Base-by-base conservation (phyloP, 2,329 filamentous ascomycete species). In the Cladophialophora yegresii region DNA sequence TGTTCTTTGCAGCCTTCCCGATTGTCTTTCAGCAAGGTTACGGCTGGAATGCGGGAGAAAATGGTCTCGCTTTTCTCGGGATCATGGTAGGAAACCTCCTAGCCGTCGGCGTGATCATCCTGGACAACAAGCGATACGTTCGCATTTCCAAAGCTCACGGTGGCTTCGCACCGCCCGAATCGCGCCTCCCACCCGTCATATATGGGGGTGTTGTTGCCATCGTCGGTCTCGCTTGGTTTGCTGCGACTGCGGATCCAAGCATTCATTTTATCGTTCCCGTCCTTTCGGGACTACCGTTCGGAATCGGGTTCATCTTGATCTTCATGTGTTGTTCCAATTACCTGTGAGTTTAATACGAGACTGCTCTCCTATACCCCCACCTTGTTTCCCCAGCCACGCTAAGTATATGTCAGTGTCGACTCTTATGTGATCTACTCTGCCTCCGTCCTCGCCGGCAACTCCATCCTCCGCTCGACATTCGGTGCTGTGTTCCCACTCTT, bases 21-120 rank as follows among this genome's bases (percentile, higher is more conserved):
- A 86, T 90, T 71, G 87, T 91, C 43, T 91, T 87, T 75, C 81
- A 87, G 70, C 70, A 82, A 66, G 71, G 78, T 45, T 83, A 86
- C 57, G 83, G 84, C 50, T 89, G 86, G 85, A 81, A 78, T 16
- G 72, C 80, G 20, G 85, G 85, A 36, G 78, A 86, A 33, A 83
- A 84, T 49, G 86, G 87, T 22, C 79, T 89, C 0, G 81, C 89
- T 0, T 90, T 91, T 74, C 73, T 91, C 20, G 88, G 89, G 49
- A 84, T 91, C 7, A 82, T 85, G 12, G 82, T 78, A 30, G 78
- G 77, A 26, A 76, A 76, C 70, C 40, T 76, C 8, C 70, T 67
- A 62, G 81, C 70, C 51, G 77, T 74, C 62, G 76, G 51, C 67
- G 81, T 73, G 70, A 80, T 73, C 47, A 72, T 79, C 32, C 74